A percentile compares a stretch with the other conserved stretches of the same genome.
Conservation (phyloP, 2,329 filamentous ascomycete genomes). For the Fusarium chlamydosporum region DNA sequence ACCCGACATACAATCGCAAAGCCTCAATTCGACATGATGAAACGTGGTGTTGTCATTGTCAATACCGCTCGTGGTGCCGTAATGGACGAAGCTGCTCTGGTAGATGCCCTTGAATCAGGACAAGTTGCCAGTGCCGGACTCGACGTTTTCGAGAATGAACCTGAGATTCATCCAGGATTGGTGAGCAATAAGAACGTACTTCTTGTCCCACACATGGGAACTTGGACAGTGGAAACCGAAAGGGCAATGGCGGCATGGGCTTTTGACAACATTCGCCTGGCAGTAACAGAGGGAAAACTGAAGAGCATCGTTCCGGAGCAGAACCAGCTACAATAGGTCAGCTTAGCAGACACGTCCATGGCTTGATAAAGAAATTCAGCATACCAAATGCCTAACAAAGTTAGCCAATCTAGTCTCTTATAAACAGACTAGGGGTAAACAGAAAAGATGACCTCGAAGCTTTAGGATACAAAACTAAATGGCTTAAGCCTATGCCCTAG, state of each 20-base stretch:
- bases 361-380: background rate
- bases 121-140: slow-evolving; percentile 79
- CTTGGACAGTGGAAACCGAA: slow-evolving; percentile 78
- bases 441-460: no score
- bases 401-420: no score
- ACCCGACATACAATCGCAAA: slow-evolving; percentile 83
- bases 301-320: slow-evolving; percentile 82
- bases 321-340: slow-evolving; percentile 50
- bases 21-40: slow-evolving; percentile 81
- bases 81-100: slow-evolving; percentile 85
- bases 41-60: slow-evolving; percentile 80
- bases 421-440: no score
- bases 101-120: slow-evolving; percentile 77
- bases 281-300: slow-evolving; percentile 72
- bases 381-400: background rate
- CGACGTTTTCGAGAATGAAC: slow-evolving; percentile 88
- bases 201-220: slow-evolving; percentile 88
- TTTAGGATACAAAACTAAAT: no score
- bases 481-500: no score
- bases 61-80: slow-evolving; percentile 88
- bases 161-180: slow-evolving; percentile 79
- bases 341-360: background rate
- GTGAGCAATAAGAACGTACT: slow-evolving; percentile 78
- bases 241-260: slow-evolving; percentile 81
- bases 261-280: slow-evolving; percentile 76